phyloP scores from a whole-genome alignment of 495 filamentous ascomycete genomes.

The Platismatia glauca region DNA sequence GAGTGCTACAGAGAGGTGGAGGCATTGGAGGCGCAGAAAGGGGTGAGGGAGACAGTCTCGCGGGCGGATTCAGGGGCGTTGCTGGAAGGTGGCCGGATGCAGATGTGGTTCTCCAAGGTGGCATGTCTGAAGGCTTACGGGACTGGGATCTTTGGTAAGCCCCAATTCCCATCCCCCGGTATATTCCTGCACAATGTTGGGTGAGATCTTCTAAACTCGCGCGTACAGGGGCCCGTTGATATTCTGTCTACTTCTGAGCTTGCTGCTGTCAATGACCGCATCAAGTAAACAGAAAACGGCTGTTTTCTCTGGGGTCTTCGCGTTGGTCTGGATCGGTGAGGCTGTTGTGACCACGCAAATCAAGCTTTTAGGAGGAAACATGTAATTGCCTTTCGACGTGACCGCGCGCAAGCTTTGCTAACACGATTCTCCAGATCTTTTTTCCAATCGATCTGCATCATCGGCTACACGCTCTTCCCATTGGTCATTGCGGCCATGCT shows the following conservation, averaged over 20 bases:
- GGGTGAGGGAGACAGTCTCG: slow-evolving; percentile 53
- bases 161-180: neutral
- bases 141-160: slow-evolving; percentile 93
- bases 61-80: slow-evolving; percentile 55
- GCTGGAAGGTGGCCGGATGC: slow-evolving; percentile 64
- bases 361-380: slow-evolving; percentile 92
- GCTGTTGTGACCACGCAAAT: slow-evolving; percentile 98
- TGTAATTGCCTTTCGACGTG: slow-evolving; percentile 51
- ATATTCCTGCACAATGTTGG: neutral
- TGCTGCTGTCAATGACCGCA: slow-evolving; percentile 73
- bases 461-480: slow-evolving; percentile 98
- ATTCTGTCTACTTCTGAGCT: slow-evolving; percentile 79
- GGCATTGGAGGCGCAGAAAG: slow-evolving; percentile 58
- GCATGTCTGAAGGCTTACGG: slow-evolving; percentile 77
- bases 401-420: neutral
- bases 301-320: slow-evolving; percentile 94
- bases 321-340: slow-evolving; percentile 92
- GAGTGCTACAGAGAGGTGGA: slow-evolving; percentile 53
- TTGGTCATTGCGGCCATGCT: slow-evolving; percentile 87
- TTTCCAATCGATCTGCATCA: slow-evolving; percentile 93
- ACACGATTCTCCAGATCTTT: slow-evolving; percentile 61
- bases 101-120: slow-evolving; percentile 61
- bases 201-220: neutral
- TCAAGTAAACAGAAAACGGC: slow-evolving; percentile 66
- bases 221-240: slow-evolving; percentile 69